Evolutionary conservation across 2,329 filamentous ascomycete genomes (phyloP).

Genomic region (Penicillium janthinellum): DNA sequence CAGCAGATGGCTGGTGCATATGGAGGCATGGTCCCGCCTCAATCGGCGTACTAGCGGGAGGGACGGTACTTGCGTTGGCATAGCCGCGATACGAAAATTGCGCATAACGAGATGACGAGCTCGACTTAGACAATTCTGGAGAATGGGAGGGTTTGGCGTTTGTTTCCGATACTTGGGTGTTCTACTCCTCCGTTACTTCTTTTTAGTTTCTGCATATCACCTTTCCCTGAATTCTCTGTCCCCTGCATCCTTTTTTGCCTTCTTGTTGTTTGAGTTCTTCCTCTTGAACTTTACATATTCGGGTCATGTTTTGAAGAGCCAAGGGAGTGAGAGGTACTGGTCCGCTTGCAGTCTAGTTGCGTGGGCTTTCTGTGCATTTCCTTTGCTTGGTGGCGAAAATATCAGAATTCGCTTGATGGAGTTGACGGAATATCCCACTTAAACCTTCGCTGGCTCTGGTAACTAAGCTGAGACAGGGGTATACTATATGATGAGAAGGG

Average conservation of each 20-base stretch:
- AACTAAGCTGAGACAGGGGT: too few species aligned
- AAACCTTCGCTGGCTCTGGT: too few species aligned
- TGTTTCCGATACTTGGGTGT: constrained; percentile 22
- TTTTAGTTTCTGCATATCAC: constrained; percentile 4
- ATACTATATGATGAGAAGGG: too few species aligned
- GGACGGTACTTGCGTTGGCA: neutral
- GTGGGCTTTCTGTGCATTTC: neutral
- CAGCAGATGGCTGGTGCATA: constrained; percentile 43
- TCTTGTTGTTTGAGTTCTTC: neutral
- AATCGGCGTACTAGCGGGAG: constrained; percentile 36
- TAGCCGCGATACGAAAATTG: neutral
- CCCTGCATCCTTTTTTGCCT: neutral
- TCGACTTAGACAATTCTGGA: constrained; percentile 30
- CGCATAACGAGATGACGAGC: constrained; percentile 33
- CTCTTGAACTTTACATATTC: neutral
- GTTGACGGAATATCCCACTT: neutral
- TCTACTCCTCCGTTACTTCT: constrained; percentile 9
- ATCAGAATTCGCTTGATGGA: too few species aligned
- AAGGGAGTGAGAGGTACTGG: neutral
- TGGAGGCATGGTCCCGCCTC: constrained; percentile 42
- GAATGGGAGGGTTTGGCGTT: constrained; percentile 35
- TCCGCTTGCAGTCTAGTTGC: too few species aligned
- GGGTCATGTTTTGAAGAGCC: neutral
- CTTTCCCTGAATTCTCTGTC: neutral
- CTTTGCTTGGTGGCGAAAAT: neutral